phyloP scores from a whole-genome alignment of 1,284 basidiomycete genomes.

The Malassezia restricta region DNA sequence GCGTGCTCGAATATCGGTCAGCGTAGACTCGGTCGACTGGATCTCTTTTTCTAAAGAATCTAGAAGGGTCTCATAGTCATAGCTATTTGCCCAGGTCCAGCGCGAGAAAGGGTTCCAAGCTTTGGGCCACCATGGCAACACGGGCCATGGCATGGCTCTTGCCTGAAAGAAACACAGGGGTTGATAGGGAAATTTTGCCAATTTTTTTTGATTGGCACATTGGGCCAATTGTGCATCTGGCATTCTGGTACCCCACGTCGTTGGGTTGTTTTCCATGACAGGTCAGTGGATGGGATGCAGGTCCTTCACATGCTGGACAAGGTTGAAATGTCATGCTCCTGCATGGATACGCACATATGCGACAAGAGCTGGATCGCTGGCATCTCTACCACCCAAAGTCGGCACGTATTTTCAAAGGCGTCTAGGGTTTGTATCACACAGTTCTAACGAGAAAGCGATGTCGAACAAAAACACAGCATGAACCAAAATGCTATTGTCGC shows the following conservation, averaged over 20 bases:
- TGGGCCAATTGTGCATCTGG: no score
- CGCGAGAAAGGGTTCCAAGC: constrained; percentile 12
- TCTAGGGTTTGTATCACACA: neutral
- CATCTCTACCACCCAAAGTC: neutral
- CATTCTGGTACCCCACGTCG: no score
- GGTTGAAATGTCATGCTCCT: no score
- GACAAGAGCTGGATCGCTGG: neutral
- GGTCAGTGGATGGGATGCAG: no score
- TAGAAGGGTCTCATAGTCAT: constrained; percentile 52
- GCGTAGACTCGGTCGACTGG: constrained; percentile 55
- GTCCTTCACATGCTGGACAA: no score
- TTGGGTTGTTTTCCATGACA: no score
- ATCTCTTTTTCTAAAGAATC: constrained; percentile 50
- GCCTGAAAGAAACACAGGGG: neutral
- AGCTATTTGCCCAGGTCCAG: constrained; percentile 8
- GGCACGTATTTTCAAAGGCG: neutral
- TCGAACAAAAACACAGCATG: no score
- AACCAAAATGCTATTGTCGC: no score
- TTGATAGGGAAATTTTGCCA: neutral
- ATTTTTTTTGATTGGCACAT: neutral
- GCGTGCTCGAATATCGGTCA: constrained; percentile 75
- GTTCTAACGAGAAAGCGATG: no score
- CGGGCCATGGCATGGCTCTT: neutral
- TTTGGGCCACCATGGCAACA: constrained; percentile 15
- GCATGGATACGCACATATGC: neutral